Evolutionary conservation across 305 asterid genomes (phyloP), one percentile per base, ranked within the genome.

Genomic region (Nicotiana rustica): DNA sequence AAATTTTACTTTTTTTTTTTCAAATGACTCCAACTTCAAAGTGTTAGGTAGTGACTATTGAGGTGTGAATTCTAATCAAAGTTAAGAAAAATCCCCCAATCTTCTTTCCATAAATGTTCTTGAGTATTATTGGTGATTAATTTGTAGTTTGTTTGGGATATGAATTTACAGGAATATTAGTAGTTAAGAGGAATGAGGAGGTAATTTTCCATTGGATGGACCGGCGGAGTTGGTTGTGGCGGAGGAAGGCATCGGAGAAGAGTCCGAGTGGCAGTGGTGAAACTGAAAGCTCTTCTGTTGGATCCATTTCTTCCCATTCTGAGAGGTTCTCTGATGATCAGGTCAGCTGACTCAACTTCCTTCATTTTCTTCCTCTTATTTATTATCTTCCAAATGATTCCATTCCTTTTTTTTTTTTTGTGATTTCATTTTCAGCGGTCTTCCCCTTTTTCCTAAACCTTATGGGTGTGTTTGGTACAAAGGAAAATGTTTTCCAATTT

Each of bases 201-300:
- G 31, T 44, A 73, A 65, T n/a, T 71, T 67, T 65, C 52, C 41
- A 1, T 52, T 83, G 85, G 84, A 95, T 95, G 99, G 98, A 95
- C 86, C 86, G 92, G 65, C 87, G 94, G 85, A 94, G 97, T 85
- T 95, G 99, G 99, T 86, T 90, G 59, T 94, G 99, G 98, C 86
- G 97, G 84, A 92, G 97, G 65, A 94, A 90, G 78, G 92, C 95
- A 38, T 92, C 94, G 0, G 97, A 93, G 25, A 95, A 90, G 86
- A 89, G 93, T 88, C 91, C 90, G 3, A 85, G 86, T 71, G 98
- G 93, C 3, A 85, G 86, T 71, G 98, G 93, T 67, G 97, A 93
- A 89, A 91, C 96, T 1, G 97, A 93, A 87, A 91, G 97, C 89
- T 89, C 96, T 0, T 89, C 96, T 0, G 97, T 89, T 64, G 79